A percentile compares a stretch with the other conserved stretches of the same genome.
Evolutionary conservation across 2,329 filamentous ascomycete genomes (phyloP).

Genomic region (Neonectria sp.): DNA sequence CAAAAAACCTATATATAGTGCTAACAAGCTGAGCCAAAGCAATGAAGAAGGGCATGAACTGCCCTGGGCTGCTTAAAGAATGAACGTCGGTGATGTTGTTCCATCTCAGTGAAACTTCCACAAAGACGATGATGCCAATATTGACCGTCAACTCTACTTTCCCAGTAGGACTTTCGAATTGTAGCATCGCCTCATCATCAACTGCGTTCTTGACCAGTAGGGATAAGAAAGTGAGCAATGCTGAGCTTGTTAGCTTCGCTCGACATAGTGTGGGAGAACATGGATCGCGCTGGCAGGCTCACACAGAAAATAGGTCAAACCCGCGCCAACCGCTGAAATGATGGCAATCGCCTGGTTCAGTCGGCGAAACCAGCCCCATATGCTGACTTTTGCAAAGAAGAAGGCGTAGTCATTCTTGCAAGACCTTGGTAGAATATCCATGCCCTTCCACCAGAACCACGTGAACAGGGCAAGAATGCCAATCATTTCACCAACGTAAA

Average conservation of each 20-base stretch:
- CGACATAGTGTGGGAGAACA: background rate
- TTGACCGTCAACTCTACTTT: conserved; percentile 17
- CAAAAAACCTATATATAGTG: background rate
- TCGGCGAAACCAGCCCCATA: conserved; percentile 24
- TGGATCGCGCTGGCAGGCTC: background rate
- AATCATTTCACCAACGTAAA: conserved; percentile 17
- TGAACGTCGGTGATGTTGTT: conserved; percentile 20
- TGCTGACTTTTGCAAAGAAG: conserved; percentile 26
- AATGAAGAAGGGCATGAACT: conserved; percentile 9
- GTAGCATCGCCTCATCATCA: background rate
- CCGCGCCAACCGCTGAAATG: conserved; percentile 10
- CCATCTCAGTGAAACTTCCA: conserved; percentile 18
- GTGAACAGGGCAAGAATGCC: conserved; percentile 15
- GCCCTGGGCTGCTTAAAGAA: conserved; percentile 6
- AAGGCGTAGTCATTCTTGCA: conserved; percentile 18
- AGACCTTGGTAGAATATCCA: conserved; percentile 11
- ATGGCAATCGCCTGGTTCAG: conserved; percentile 19
- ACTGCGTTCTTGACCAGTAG: conserved; percentile 3
- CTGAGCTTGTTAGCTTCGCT: background rate
- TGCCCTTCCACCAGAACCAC: conserved; percentile 26
- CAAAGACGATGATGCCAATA: conserved; percentile 22
- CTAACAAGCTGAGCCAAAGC: background rate
- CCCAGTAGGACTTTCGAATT: background rate
- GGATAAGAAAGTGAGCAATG: conserved; percentile 6
- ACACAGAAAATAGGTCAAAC: background rate